A percentile compares a stretch with the other conserved stretches of the same genome.
Conservation (phyloP, 192 early-diverging fungal genomes). For the Coemansia sp. region DNA sequence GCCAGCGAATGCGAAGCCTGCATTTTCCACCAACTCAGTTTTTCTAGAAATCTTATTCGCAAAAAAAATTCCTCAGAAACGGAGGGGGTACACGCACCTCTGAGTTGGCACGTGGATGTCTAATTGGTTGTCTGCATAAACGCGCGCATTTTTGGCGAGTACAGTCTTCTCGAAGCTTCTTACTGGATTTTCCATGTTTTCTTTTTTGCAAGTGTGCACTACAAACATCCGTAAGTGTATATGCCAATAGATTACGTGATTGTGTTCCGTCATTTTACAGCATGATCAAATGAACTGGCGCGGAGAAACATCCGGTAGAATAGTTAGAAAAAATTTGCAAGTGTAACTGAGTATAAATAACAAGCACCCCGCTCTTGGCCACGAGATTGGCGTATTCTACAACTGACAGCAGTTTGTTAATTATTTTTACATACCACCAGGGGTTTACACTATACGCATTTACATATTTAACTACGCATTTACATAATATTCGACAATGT, state of each 20-base stretch:
- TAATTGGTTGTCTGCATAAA: not conserved
- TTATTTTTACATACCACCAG: not conserved
- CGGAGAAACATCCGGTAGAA: slow-evolving; percentile 4
- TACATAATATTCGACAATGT: slow-evolving; percentile 10
- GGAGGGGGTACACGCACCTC: not conserved
- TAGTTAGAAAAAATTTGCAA: not conserved
- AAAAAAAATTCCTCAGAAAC: not conserved
- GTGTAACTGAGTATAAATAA: not conserved
- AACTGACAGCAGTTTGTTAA: not conserved
- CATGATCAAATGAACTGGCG: not conserved
- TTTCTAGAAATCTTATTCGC: not conserved
- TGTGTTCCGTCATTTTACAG: not conserved
- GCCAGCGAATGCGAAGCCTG: not conserved
- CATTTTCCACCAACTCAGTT: not conserved
- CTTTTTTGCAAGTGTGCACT: not conserved
- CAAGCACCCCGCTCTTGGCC: not conserved
- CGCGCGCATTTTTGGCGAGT: slow-evolving; percentile 3
- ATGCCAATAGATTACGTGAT: slow-evolving; percentile 6
- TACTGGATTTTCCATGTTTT: not conserved
- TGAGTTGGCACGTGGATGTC: slow-evolving; percentile 5
- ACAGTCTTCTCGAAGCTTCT: slow-evolving; percentile 8
- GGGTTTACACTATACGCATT: not conserved
- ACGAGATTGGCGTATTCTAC: not conserved
- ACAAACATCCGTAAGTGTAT: not conserved
- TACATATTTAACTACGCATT: not conserved